These are phyloP conservation scores for Paratinospora sagittata DNA, from an alignment of 164 flowering plant genomes.

Conservation along the genomic window DNA sequence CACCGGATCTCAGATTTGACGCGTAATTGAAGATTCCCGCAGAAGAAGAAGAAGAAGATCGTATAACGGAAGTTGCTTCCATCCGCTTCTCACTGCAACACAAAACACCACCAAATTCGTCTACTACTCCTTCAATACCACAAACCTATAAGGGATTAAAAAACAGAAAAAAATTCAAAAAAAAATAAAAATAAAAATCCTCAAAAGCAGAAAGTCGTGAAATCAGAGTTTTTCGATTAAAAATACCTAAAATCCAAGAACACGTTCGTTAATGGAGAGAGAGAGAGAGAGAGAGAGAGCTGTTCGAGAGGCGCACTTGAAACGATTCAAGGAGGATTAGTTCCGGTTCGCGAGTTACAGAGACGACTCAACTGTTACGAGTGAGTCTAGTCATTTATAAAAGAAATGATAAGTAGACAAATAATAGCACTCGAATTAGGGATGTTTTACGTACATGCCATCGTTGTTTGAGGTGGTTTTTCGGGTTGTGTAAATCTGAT, in stretches of 20 bases:
- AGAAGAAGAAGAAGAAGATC: constrained; percentile 27
- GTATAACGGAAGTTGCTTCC: constrained; percentile 32
- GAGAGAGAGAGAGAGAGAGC: background rate
- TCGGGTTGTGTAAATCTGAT: no score
- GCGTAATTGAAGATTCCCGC: constrained; percentile 6
- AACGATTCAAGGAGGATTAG: no score
- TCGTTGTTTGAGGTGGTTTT: no score
- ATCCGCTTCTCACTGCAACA: constrained; percentile 19
- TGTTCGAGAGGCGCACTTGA: background rate
- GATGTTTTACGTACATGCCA: background rate
- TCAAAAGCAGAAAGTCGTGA: background rate
- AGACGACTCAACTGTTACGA: no score
- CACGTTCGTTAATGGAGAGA: background rate
- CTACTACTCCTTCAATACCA: background rate
- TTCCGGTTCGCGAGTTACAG: background rate
- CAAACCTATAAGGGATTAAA: no score
- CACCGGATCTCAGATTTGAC: constrained; percentile 19
- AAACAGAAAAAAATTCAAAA: background rate
- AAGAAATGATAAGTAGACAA: no score
- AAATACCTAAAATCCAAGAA: no score
- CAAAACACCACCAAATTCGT: background rate
- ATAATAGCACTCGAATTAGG: no score
- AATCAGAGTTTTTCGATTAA: no score
- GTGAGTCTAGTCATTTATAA: no score
- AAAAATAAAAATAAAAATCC: background rate